Evolutionary conservation across 768 basidiomycete species (phyloP), one percentile per base, ranked within the genome.

Genomic region (Amanita pseudoporphyria): DNA sequence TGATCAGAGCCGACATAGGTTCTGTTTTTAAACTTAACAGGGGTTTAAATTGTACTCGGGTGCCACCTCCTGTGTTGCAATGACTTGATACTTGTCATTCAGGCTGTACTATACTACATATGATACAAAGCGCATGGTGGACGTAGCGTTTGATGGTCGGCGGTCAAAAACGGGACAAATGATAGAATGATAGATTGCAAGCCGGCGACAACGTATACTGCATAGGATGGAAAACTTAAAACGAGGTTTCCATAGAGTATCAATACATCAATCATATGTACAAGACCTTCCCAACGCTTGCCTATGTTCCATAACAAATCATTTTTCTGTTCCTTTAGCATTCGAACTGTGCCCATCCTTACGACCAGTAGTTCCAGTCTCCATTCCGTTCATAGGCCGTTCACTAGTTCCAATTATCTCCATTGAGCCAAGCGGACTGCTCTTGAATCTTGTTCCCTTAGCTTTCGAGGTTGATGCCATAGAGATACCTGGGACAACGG

Each of bases 401-500:
- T 38, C 38, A 44, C 40, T 24, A 44, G 32, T 26, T 30, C 74
- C 71, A 19, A 40, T 40, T 26, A 40, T 24, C 18, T 31, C 47
- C 18, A 40, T 30, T 3, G 47, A 19, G 18, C 68, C 74, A 28
- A 84, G 65, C 28, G 83, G 84, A 58, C 77, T 86, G 58, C 84
- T 87, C 77, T 87, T 87, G 66, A 86, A 88, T 52, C 76, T 71
- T 18, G 71, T 67, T 19, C 78, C 79, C 58, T 79, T 83, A 45
- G 55, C 47, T 32, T 51, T 56, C 28, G 49, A 41, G 14, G 51
- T 44, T 16, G 54, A 9, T 6, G 51, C 37, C 1, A 16, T 28
- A 31, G 58, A 60, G 49, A 49, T 58, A 19, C 58, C 61, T 32
- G 49, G 45, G 26, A 49, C 53, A n/a, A 42, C 52, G 2, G 41